phyloP scores from a whole-genome alignment of 768 basidiomycete genomes.

The Hericium rajendrae region DNA sequence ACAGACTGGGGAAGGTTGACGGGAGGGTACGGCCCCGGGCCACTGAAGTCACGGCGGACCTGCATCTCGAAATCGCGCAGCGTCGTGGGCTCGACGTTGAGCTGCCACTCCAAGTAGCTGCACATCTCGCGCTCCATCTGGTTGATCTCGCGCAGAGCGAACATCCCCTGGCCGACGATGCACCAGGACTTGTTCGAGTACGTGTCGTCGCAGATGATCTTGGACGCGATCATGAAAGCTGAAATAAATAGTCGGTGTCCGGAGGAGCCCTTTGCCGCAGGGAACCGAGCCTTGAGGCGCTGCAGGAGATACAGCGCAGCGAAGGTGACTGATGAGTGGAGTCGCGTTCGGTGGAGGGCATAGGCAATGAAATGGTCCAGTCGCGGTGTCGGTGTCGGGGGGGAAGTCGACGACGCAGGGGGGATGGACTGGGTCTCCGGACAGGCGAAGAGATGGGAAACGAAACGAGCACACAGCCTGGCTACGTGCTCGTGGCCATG shows the following conservation, averaged over 20 bases:
- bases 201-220: conserved; percentile 60
- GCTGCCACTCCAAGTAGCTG: conserved; percentile 87
- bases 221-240: conserved; percentile 87
- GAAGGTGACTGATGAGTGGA: conserved; percentile 50
- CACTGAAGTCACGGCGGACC: conserved; percentile 51
- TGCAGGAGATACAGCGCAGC: conserved; percentile 64
- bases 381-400: conserved; percentile 25
- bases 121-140: conserved; percentile 97
- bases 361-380: conserved; percentile 82
- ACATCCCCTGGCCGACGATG: conserved; percentile 55
- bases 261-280: conserved; percentile 81
- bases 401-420: conserved; percentile 17
- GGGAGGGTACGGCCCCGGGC: conserved; percentile 48
- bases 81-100: conserved; percentile 60
- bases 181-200: conserved; percentile 63
- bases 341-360: conserved; percentile 69
- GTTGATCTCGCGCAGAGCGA: conserved; percentile 77
- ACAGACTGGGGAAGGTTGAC: conserved; percentile 45
- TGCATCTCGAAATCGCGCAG: conserved; percentile 51
- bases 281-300: conserved; percentile 85
- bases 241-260: conserved; percentile 88
- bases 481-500: conserved; percentile 74
- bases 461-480: conserved; percentile 65
- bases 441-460: conserved; percentile 78
- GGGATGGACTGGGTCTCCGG: conserved; percentile 62